A percentile compares a stretch with the other conserved stretches of the same genome.
Conservation (phyloP, 2,329 filamentous ascomycete species). For the Plenodomus tracheiphilus region DNA sequence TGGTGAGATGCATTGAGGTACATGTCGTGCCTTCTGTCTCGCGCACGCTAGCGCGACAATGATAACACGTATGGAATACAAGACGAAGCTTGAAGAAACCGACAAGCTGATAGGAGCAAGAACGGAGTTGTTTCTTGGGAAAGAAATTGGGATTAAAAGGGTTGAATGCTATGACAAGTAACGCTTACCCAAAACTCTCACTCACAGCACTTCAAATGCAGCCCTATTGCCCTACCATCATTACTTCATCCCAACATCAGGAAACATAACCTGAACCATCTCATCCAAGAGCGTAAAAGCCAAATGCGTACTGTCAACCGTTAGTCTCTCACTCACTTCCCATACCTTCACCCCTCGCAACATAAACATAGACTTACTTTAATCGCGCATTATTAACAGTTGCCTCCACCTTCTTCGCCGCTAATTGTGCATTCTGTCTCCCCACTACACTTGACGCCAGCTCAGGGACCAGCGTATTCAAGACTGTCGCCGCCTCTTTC, state of each 20-base stretch:
- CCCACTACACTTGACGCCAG: constrained; percentile 92
- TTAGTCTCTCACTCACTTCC: constrained; percentile 22
- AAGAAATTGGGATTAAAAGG: too few relatives aligned
- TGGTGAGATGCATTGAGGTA: neutral
- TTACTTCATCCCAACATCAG: constrained; percentile 15
- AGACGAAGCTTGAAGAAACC: too few relatives aligned
- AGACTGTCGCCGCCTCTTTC: constrained; percentile 84
- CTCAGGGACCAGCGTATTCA: constrained; percentile 88
- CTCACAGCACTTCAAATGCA: neutral
- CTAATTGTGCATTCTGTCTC: constrained; percentile 85
- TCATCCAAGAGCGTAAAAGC: constrained; percentile 56
- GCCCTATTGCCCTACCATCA: neutral
- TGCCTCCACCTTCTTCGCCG: constrained; percentile 84
- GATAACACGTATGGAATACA: neutral
- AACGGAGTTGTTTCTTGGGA: too few relatives aligned
- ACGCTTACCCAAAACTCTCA: neutral
- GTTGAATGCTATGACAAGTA: neutral
- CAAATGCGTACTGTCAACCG: constrained; percentile 50
- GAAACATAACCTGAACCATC: constrained; percentile 51
- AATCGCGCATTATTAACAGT: constrained; percentile 88
- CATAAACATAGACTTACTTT: constrained; percentile 67
- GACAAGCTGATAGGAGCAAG: too few relatives aligned
- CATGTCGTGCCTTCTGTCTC: neutral
- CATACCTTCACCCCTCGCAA: too few relatives aligned
- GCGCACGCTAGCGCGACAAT: neutral